phyloP scores from a whole-genome alignment of 345 rosid genomes.

The Eucalyptus sp. region DNA sequence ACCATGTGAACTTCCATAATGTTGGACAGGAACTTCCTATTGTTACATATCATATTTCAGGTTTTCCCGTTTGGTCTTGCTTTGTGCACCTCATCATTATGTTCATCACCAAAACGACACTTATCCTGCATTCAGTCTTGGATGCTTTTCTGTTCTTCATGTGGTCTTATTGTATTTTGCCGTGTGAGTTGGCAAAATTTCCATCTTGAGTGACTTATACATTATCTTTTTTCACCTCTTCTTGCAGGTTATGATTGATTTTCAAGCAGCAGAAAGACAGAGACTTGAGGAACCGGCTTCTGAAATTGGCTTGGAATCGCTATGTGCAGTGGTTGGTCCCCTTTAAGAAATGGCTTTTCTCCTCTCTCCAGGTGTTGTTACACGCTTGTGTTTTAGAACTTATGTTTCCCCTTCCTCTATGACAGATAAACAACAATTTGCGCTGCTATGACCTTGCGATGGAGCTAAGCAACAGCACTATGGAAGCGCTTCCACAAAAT shows the following conservation, averaged over 20 bases:
- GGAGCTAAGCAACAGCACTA: slow-evolving; percentile 83
- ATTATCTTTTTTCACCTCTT: neutral
- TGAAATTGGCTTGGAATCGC: slow-evolving; percentile 90
- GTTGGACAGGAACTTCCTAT: neutral
- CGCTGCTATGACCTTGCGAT: slow-evolving; percentile 98
- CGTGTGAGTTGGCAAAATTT: neutral
- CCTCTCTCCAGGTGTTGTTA: neutral
- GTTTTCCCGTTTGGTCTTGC: neutral
- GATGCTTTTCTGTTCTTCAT: neutral
- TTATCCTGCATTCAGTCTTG: neutral
- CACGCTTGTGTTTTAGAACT: neutral
- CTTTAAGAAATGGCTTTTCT: neutral
- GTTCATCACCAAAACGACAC: neutral
- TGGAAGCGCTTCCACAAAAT: slow-evolving; percentile 94
- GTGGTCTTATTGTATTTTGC: neutral
- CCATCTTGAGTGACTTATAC: neutral
- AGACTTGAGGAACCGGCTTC: slow-evolving; percentile 89
- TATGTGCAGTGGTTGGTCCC: slow-evolving; percentile 87
- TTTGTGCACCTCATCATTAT: neutral
- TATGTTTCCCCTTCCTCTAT: neutral
- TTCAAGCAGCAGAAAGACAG: slow-evolving; percentile 91
- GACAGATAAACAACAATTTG: slow-evolving; percentile 89
- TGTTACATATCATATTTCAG: neutral
- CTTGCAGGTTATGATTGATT: slow-evolving; percentile 93
- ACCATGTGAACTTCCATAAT: neutral